Conservation (phyloP, 2,329 filamentous ascomycete genomes). For the Monosporascus sp. region DNA sequence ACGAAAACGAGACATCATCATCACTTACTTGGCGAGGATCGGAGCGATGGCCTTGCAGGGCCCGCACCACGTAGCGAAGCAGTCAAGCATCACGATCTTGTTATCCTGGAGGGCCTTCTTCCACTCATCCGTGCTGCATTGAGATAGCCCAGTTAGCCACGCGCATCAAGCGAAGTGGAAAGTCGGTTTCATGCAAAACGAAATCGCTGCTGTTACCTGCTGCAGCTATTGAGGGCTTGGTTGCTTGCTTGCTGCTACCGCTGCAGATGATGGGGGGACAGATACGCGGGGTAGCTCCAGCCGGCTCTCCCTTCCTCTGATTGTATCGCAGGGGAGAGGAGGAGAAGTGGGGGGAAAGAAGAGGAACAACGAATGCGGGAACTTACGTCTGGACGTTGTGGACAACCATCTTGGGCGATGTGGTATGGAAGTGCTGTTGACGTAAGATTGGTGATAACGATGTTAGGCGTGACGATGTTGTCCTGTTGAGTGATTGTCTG, state of each 20-base stretch:
- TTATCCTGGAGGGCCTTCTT: slow-evolving; percentile 29
- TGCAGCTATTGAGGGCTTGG: background rate
- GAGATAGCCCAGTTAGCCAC: slow-evolving; percentile 6
- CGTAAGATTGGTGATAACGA: slow-evolving; percentile 1
- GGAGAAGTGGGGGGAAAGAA: slow-evolving; percentile 4
- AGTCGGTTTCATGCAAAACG: background rate
- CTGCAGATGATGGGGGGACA: too few species aligned
- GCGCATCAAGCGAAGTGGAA: background rate
- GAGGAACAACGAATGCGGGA: background rate
- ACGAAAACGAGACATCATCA: background rate
- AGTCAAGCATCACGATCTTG: slow-evolving; percentile 73
- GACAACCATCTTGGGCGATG: slow-evolving; percentile 37
- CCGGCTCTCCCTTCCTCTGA: background rate
- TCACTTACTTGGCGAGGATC: slow-evolving; percentile 57
- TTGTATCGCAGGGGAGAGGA: background rate
- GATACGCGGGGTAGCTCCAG: background rate
- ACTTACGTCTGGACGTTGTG: slow-evolving; percentile 34
- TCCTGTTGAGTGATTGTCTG: slow-evolving; percentile 15
- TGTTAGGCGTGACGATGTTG: slow-evolving; percentile 10
- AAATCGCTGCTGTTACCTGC: background rate
- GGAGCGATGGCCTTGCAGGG: slow-evolving; percentile 91
- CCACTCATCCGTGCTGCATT: slow-evolving; percentile 21
- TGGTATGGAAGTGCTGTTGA: slow-evolving; percentile 30
- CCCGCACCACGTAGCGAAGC: slow-evolving; percentile 86
- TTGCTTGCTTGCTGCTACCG: background rate